Conservation (phyloP, 768 basidiomycete species). For the Mycena crocata region DNA sequence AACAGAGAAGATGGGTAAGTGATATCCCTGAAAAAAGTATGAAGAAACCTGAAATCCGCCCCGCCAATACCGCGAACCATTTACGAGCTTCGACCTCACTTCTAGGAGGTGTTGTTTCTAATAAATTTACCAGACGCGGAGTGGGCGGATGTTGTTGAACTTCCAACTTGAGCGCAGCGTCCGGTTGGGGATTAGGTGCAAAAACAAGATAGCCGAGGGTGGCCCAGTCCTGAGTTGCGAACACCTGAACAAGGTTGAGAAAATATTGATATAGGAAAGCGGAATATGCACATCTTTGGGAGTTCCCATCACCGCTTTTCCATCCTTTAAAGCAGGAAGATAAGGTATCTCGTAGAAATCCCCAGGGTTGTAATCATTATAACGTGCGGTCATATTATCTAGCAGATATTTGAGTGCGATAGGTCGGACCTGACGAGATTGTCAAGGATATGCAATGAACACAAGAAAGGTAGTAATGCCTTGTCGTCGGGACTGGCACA, state of each 20-base stretch:
- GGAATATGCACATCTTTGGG: constrained; percentile 67
- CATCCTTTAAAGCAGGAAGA: constrained; percentile 76
- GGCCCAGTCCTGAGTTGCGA: constrained; percentile 73
- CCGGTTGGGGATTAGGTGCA: constrained; percentile 61
- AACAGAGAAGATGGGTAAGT: background rate
- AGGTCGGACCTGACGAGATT: constrained; percentile 51
- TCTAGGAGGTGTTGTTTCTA: constrained; percentile 71
- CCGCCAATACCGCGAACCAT: constrained; percentile 78
- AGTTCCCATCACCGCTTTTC: constrained; percentile 66
- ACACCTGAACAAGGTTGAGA: constrained; percentile 63
- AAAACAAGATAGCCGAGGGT: constrained; percentile 82
- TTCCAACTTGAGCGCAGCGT: constrained; percentile 72
- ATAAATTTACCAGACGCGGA: constrained; percentile 64
- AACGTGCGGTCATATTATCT: constrained; percentile 74
- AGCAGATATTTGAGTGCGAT: constrained; percentile 86
- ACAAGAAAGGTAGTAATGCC: constrained; percentile 35
- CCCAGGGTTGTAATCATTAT: constrained; percentile 67
- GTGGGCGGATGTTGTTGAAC: constrained; percentile 78
- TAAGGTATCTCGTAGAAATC: constrained; percentile 73
- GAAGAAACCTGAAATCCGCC: constrained; percentile 67
- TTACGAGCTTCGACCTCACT: constrained; percentile 63
- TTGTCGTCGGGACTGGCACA: constrained; percentile 67
- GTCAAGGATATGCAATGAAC: background rate
- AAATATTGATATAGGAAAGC: background rate
- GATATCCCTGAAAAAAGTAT: background rate